Evolutionary conservation across 108 stramenopile genomes (phyloP).

Genomic region (Asterionellopsis glacialis): DNA sequence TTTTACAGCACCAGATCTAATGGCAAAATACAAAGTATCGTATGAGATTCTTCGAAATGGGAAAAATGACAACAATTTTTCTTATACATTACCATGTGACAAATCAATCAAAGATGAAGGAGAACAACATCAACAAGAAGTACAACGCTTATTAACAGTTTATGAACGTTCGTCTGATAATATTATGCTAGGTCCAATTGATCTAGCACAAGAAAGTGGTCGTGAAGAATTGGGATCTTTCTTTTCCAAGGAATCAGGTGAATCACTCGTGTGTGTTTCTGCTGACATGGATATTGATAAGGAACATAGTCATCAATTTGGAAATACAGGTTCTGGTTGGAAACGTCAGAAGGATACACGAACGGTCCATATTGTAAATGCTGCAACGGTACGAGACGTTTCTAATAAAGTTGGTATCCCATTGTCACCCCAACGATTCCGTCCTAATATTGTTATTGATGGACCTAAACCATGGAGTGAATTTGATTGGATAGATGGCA

Average conservation of each 20-base stretch:
- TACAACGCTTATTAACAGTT: constrained; percentile 23
- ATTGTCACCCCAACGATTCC: constrained; percentile 43
- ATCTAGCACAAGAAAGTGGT: constrained; percentile 24
- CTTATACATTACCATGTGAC: neutral
- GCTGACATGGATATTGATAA: constrained; percentile 12
- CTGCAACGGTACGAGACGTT: constrained; percentile 36
- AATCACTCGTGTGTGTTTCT: constrained; percentile 33
- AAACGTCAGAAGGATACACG: constrained; percentile 52
- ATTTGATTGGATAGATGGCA: constrained; percentile 50
- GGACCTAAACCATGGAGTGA: constrained; percentile 44
- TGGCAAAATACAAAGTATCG: constrained; percentile 28
- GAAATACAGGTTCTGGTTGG: constrained; percentile 52
- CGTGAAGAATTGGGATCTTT: constrained; percentile 35
- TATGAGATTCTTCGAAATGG: constrained; percentile 12
- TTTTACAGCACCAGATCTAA: constrained; percentile 46
- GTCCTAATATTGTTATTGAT: constrained; percentile 55
- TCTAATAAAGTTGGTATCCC: constrained; percentile 18
- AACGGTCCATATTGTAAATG: constrained; percentile 54
- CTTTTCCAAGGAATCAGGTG: constrained; percentile 39
- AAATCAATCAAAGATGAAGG: neutral
- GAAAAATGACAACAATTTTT: neutral
- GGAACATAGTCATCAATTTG: constrained; percentile 40
- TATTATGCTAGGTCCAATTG: constrained; percentile 26
- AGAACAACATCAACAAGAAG: neutral
- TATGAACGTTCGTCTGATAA: constrained; percentile 16